Conservation (phyloP, 2,329 filamentous ascomycete species). For the Ophiosphaerella korrae region DNA sequence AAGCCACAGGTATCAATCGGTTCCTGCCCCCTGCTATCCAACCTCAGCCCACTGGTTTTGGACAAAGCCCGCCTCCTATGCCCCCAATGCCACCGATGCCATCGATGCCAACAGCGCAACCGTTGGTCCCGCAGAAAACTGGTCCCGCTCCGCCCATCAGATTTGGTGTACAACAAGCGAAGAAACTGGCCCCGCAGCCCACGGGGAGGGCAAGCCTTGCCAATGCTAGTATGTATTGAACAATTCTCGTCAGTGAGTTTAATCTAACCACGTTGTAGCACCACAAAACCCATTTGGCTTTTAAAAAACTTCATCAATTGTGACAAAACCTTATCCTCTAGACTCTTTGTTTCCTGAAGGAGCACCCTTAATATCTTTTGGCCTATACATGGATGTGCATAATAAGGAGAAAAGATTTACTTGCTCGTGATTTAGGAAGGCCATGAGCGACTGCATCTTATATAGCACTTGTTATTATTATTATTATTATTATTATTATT, state of each 20-base stretch:
- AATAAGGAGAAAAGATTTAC: neutral
- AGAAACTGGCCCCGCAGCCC: constrained; percentile 81
- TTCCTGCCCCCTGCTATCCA: constrained; percentile 55
- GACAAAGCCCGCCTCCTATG: constrained; percentile 61
- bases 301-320: constrained; percentile 43
- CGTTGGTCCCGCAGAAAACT: constrained; percentile 77
- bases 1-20: constrained; percentile 60
- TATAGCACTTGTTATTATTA: constrained; percentile 1
- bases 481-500: constrained; percentile 1
- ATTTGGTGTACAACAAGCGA: constrained; percentile 77
- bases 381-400: constrained; percentile 16
- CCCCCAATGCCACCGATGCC: constrained; percentile 63
- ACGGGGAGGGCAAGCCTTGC: constrained; percentile 92
- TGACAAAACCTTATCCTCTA: neutral
- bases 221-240: constrained; percentile 84
- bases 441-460: neutral
- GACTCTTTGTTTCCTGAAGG: neutral
- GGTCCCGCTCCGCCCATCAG: constrained; percentile 85
- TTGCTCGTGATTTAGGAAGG: neutral
- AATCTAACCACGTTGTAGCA: constrained; percentile 54
- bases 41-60: constrained; percentile 60
- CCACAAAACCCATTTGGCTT: constrained; percentile 75
- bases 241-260: neutral
- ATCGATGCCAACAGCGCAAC: constrained; percentile 62
- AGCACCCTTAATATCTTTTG: neutral